Percentiles rank a stretch among this genome's conserved stretches.
These are phyloP conservation scores for Cyberlindnera veronae DNA, from an alignment of 805 yeast genomes.

Conservation along the genomic window DNA sequence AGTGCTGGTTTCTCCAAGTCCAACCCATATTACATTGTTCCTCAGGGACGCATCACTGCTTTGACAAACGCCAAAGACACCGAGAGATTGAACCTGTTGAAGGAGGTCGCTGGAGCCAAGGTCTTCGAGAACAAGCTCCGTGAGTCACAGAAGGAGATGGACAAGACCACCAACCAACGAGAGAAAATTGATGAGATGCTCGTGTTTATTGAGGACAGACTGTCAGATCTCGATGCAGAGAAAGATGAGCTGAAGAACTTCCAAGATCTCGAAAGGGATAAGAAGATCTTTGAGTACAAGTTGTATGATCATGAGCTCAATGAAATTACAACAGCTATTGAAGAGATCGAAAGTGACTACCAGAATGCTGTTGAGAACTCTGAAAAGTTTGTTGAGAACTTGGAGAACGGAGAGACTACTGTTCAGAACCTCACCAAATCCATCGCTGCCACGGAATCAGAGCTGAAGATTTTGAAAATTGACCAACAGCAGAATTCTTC, in stretches of 20 bases:
- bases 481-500: conserved; percentile 54
- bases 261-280: conserved; percentile 62
- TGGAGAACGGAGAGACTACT: conserved; percentile 57
- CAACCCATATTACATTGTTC: conserved; percentile 94
- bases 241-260: conserved; percentile 68
- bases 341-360: conserved; percentile 56
- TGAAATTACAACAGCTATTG: conserved; percentile 58
- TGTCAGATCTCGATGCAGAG: conserved; percentile 78
- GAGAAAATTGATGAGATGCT: conserved; percentile 73
- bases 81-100: conserved; percentile 73
- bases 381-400: conserved; percentile 47
- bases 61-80: conserved; percentile 85
- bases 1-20: conserved; percentile 89
- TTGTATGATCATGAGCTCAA: conserved; percentile 73
- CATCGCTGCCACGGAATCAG: conserved; percentile 44
- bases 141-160: conserved; percentile 80
- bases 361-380: conserved; percentile 48
- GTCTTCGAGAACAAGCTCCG: conserved; percentile 79
- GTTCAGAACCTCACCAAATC: conserved; percentile 43
- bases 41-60: conserved; percentile 89
- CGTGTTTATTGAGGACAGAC: conserved; percentile 62
- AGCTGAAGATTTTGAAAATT: conserved; percentile 47
- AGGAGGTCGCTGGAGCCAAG: conserved; percentile 93
- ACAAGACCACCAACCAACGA: conserved; percentile 62
- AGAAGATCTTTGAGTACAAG: conserved; percentile 70